phyloP scores from a whole-genome alignment of 2,329 filamentous ascomycete species.

The Emydomyces testavorans region DNA sequence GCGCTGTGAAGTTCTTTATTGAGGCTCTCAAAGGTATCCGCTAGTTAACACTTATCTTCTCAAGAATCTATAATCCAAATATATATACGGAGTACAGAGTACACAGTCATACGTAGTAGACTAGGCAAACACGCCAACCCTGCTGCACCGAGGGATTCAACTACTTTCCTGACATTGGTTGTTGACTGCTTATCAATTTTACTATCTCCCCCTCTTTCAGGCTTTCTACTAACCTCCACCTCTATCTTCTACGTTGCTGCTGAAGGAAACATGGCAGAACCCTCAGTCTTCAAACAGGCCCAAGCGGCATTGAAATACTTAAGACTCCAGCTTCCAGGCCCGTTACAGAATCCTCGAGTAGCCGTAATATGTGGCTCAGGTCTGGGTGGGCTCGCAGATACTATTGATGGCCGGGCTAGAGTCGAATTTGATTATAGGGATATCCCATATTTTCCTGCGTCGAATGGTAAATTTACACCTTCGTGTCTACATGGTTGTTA shows the following conservation, averaged over 20 bases:
- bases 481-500: neutral
- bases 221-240: too few species aligned
- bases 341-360: slow-evolving; percentile 44
- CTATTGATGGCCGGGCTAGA: slow-evolving; percentile 32
- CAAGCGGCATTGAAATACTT: slow-evolving; percentile 43
- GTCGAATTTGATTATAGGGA: slow-evolving; percentile 45
- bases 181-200: too few species aligned
- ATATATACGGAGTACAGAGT: too few species aligned
- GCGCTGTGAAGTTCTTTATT: too few species aligned
- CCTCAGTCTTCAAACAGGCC: slow-evolving; percentile 19
- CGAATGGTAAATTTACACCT: slow-evolving; percentile 41
- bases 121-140: too few species aligned
- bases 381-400: slow-evolving; percentile 47
- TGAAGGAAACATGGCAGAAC: slow-evolving; percentile 13
- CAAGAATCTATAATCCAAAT: neutral
- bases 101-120: too few species aligned
- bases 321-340: slow-evolving; percentile 38
- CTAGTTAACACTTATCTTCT: neutral
- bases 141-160: too few species aligned
- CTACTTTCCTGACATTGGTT: too few species aligned
- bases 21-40: neutral
- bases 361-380: slow-evolving; percentile 56
- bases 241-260: too few species aligned
- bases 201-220: too few species aligned
- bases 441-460: slow-evolving; percentile 51